Evolutionary conservation across 108 stramenopile genomes (phyloP), one percentile per base, ranked within the genome.

Genomic region (Aurantiochytrium sp.): DNA sequence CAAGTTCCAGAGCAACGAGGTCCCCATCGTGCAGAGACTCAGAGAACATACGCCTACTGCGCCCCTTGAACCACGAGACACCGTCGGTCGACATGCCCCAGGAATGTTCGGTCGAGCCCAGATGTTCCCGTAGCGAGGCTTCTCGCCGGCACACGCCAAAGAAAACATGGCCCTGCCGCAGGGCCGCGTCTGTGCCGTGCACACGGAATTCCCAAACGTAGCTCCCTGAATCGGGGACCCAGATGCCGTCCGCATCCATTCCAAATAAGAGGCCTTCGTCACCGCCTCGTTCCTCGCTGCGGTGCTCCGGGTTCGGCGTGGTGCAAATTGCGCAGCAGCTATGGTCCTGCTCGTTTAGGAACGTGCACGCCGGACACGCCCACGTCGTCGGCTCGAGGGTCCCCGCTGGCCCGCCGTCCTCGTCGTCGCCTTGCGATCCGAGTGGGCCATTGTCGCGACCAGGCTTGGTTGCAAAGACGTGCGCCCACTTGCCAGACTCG

Each of bases 351-450:
- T 81, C 42, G 32, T 81, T 81, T 81, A 48, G 12, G 39, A 81
- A 48, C 17, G 73, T 81, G 24, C 73, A 81, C 42, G 45, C 73
- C 73, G 73, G 73, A 24, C 73, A 81, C 32, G 73, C 10, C 73
- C 73, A 81, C n/a, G 45, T 65, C 8, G 59, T 19, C 27, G 59
- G 59, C 24, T 15, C 59, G 6, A 65, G 27, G 8, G 59, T 8
- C 8, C 34, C 42, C 12, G 73, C 3, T 22, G 36, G 21, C 45
- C 10, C 6, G 8, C 3, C 45, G 8, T 42, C 73, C 10, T 42
- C 1, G 12, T 42, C 73, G 24, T 48, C 42, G 45, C 12, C 10
- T 42, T 81, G 21, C 4, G 6, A 6, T 48, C 30, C 45, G 24
- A 27, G 1, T 6, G n/a, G 19, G 3, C 34, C 59, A 34, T 65